Evolutionary conservation across 495 filamentous ascomycete species (phyloP).

Genomic region (Neurospora pannonica): DNA sequence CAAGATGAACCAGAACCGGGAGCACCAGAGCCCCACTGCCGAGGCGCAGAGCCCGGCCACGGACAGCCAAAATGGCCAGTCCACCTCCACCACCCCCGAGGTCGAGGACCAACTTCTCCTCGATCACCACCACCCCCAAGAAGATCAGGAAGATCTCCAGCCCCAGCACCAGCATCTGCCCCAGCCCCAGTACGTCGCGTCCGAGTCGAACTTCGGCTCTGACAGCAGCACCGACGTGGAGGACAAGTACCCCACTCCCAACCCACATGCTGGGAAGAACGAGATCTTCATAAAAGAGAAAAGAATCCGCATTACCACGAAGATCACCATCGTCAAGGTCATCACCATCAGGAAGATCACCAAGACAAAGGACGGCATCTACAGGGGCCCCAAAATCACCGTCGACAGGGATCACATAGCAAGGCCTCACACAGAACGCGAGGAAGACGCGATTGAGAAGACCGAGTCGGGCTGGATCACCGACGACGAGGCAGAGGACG

Average conservation of each 20-base stretch:
- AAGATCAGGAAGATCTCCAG: neutral
- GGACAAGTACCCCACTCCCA: neutral
- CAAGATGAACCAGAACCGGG: neutral
- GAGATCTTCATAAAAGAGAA: neutral
- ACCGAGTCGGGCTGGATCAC: neutral
- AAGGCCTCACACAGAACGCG: neutral
- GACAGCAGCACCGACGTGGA: neutral
- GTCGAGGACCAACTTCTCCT: neutral
- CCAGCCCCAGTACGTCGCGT: neutral
- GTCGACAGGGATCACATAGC: neutral
- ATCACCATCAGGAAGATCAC: neutral
- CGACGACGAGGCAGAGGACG: neutral
- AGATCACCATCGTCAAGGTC: neutral
- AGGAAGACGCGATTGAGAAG: neutral
- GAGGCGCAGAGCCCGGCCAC: neutral
- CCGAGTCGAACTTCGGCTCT: neutral
- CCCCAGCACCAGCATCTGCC: neutral
- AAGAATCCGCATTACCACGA: neutral
- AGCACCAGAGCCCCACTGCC: neutral
- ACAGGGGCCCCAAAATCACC: neutral
- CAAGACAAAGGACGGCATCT: neutral
- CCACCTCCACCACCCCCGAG: neutral
- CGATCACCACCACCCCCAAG: neutral
- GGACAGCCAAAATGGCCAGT: neutral
- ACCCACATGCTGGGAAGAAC: neutral